Percentiles rank a stretch among this genome's conserved stretches.
Conservation (phyloP, 1,139 yeast genomes). For the Yamadazyma sp. region DNA sequence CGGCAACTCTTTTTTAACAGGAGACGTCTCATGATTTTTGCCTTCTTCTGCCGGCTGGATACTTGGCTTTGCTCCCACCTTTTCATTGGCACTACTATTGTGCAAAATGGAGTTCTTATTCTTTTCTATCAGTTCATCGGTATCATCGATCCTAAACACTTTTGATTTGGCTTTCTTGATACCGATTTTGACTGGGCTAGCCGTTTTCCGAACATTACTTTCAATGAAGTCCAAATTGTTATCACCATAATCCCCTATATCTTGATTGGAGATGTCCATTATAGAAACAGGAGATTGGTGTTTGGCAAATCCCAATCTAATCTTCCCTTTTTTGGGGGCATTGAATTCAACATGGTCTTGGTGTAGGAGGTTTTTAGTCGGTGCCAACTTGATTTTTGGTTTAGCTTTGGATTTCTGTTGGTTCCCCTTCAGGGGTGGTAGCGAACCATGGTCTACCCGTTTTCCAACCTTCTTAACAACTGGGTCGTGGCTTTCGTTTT, state of each 20-base stretch:
- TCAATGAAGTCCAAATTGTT: conserved; percentile 29
- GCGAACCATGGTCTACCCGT: neutral
- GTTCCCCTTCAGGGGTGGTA: conserved; percentile 1
- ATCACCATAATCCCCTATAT: conserved; percentile 39
- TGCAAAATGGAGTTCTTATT: neutral
- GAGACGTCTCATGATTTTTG: conserved; percentile 8
- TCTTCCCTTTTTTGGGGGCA: conserved; percentile 15
- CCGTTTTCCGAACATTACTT: conserved; percentile 3
- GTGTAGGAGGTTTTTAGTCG: neutral
- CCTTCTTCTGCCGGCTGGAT: neutral
- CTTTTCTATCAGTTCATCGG: conserved; percentile 2
- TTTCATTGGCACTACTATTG: neutral
- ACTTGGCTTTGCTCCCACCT: neutral
- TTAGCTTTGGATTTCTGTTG: conserved; percentile 1
- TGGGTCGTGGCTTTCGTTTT: too few species aligned
- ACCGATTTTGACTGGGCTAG: conserved; percentile 3
- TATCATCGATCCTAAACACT: conserved; percentile 8
- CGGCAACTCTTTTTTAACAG: conserved; percentile 18
- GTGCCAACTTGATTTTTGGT: conserved; percentile 4
- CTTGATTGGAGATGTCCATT: conserved; percentile 31
- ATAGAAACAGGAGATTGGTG: conserved; percentile 18
- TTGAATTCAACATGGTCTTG: conserved; percentile 3
- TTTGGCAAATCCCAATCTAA: conserved; percentile 7
- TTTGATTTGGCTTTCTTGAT: conserved; percentile 8
- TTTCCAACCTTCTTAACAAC: neutral